Evolutionary conservation across 225 moss, liverwort and hornwort species (phyloP).

Genomic region (Polytrichum commune): DNA sequence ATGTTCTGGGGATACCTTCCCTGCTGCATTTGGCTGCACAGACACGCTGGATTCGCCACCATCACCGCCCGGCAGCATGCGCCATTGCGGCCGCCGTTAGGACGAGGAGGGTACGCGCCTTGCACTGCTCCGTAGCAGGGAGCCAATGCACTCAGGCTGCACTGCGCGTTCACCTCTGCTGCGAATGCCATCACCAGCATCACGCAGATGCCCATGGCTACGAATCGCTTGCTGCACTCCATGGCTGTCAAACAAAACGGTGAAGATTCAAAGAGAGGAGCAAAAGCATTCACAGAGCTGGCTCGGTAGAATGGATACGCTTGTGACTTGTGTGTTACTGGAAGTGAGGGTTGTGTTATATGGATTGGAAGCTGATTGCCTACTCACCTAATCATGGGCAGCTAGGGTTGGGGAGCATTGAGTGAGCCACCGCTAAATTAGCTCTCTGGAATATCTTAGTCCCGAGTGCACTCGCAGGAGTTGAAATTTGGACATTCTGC

Average conservation of each 20-base stretch:
- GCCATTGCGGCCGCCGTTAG: conserved; percentile 19
- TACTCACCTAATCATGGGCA: no score
- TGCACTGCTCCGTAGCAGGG: conserved; percentile 27
- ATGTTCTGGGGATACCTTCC: conserved; percentile 19
- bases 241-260: not conserved
- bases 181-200: conserved; percentile 5
- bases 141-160: conserved; percentile 19
- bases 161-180: conserved; percentile 20
- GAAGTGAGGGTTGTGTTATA: no score
- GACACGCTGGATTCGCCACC: conserved; percentile 21
- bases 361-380: no score
- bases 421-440: no score
- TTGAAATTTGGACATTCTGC: no score
- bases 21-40: conserved; percentile 30
- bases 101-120: conserved; percentile 15
- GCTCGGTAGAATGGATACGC: no score
- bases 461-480: no score
- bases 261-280: no score
- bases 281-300: no score
- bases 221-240: not conserved
- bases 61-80: conserved; percentile 29
- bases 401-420: no score
- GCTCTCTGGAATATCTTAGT: no score
- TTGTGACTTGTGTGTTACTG: no score
- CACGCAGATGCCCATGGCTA: conserved; percentile 1